Evolutionary conservation across 2,329 filamentous ascomycete genomes (phyloP).

Genomic region (Xylariaceae sp.): DNA sequence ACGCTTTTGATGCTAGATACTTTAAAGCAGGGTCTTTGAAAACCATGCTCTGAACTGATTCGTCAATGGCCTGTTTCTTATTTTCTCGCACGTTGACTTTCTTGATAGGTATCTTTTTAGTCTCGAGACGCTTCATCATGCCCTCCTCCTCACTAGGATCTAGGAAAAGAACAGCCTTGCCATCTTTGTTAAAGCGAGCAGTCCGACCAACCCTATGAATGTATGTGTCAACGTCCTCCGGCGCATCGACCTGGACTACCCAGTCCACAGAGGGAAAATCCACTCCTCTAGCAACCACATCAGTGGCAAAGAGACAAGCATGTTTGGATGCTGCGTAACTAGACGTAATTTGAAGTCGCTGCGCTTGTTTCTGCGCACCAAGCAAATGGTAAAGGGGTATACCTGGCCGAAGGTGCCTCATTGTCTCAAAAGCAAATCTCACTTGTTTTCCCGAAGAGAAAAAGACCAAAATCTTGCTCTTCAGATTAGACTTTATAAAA

Average conservation of each 20-base stretch:
- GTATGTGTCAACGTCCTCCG: slow-evolving; percentile 94
- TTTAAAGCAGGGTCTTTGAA: slow-evolving; percentile 93
- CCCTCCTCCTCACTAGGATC: slow-evolving; percentile 87
- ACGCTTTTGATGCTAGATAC: slow-evolving; percentile 93
- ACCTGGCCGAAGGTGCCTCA: slow-evolving; percentile 89
- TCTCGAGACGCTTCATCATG: slow-evolving; percentile 79
- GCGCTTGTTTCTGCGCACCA: slow-evolving; percentile 71
- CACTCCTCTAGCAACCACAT: slow-evolving; percentile 87
- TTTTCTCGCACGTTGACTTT: slow-evolving; percentile 80
- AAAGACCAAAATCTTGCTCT: slow-evolving; percentile 93
- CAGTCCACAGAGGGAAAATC: slow-evolving; percentile 97
- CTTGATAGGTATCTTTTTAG: slow-evolving; percentile 85
- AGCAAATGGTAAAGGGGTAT: slow-evolving; percentile 84
- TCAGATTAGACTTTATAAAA: slow-evolving; percentile 85
- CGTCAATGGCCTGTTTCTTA: slow-evolving; percentile 81
- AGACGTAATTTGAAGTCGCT: slow-evolving; percentile 78
- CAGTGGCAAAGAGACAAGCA: slow-evolving; percentile 88
- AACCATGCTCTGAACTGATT: slow-evolving; percentile 87
- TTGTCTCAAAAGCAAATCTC: slow-evolving; percentile 85
- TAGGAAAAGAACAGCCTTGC: slow-evolving; percentile 82
- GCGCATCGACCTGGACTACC: slow-evolving; percentile 97
- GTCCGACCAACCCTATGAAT: slow-evolving; percentile 56
- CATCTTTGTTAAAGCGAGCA: slow-evolving; percentile 68
- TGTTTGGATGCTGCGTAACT: slow-evolving; percentile 76
- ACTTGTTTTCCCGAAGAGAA: slow-evolving; percentile 94